Evolutionary conservation across 805 yeast species (phyloP), one percentile per base, ranked within the genome.

Genomic region (Yarrowia bubula): DNA sequence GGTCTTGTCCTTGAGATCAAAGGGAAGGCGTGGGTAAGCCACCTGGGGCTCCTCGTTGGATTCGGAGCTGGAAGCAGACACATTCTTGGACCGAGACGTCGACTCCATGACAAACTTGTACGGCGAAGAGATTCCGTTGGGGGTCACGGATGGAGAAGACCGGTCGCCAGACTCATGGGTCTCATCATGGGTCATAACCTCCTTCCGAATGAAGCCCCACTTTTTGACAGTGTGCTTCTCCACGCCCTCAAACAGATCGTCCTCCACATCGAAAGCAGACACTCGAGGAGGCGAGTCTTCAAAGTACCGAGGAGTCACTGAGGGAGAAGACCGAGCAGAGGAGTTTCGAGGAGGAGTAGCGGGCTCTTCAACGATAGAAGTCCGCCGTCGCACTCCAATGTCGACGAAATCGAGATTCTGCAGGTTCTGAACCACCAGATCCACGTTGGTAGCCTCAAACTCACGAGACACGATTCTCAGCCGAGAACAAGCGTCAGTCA

Each of bases 191-290:
- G 61, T 28, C n/a, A 39, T 39, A 18, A 58, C 43, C 35, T 58
- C 51, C 13, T 43, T 43, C 14, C 51, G 39, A 7, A 58, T 4
- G n/a, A 46, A 33, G 28, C 65, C 38, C 50, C 46, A 55, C 46
- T 41, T 55, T 38, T 41, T 42, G 13, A 35, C 57, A 8, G 57
- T 48, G 10, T 39, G 17, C 14, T 37, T 38, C 10, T 44, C 41
- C 39, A 22, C 31, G 10, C 47, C 43, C 31, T 37, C 58, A 46
- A 58, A 37, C 15, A 71, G 66, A 48, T 70, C 71, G 32, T 65
- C 60, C 17, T 58, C 55, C 14, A 37, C 53, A n/a, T 60, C 48
- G 15, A 58, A 58, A 6, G 64, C 50, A 1, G 64, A 44, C 10
- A 44, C 64, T 33, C 51, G 61, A 15, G 61, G 61, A 5, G 61